Conservation (phyloP, 352 stramenopile species). For the Pseudoperonospora humuli region DNA sequence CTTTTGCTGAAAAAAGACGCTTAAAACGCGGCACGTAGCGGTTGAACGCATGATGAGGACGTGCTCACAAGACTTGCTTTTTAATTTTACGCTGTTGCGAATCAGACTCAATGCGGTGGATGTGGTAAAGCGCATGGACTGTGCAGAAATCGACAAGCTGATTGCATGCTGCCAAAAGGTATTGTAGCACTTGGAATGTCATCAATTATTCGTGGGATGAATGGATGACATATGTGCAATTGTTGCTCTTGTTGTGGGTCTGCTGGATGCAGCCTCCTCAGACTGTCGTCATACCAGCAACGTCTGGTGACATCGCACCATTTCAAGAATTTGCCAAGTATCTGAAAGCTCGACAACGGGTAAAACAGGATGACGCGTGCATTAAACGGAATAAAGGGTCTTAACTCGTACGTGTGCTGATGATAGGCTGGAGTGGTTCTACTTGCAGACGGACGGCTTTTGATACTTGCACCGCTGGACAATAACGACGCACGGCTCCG, state of each 20-base stretch:
- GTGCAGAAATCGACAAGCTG: constrained; percentile 49
- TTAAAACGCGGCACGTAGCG: too few relatives aligned
- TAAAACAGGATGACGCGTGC: constrained; percentile 4
- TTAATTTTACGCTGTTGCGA: too few relatives aligned
- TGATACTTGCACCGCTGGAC: constrained; percentile 46
- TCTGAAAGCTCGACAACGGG: constrained; percentile 41
- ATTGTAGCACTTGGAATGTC: constrained; percentile 1
- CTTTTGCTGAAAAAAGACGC: not conserved
- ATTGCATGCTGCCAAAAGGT: constrained; percentile 43
- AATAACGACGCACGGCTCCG: constrained; percentile 32
- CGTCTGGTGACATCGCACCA: constrained; percentile 10
- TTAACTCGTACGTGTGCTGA: not conserved
- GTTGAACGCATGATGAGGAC: too few relatives aligned
- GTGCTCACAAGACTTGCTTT: too few relatives aligned
- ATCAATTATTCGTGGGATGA: not conserved
- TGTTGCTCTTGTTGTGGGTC: not conserved
- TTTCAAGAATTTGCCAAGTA: constrained; percentile 51
- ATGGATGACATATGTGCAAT: not conserved
- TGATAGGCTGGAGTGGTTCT: constrained; percentile 49
- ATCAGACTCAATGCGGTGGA: constrained; percentile 38
- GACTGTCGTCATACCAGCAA: constrained; percentile 28
- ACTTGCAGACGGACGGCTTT: constrained; percentile 31
- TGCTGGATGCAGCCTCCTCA: constrained; percentile 40
- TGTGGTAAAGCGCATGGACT: constrained; percentile 53
- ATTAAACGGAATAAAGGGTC: not conserved